Base-by-base conservation (phyloP, 2,329 filamentous ascomycete species). In the Penicillium oxalicum region DNA sequence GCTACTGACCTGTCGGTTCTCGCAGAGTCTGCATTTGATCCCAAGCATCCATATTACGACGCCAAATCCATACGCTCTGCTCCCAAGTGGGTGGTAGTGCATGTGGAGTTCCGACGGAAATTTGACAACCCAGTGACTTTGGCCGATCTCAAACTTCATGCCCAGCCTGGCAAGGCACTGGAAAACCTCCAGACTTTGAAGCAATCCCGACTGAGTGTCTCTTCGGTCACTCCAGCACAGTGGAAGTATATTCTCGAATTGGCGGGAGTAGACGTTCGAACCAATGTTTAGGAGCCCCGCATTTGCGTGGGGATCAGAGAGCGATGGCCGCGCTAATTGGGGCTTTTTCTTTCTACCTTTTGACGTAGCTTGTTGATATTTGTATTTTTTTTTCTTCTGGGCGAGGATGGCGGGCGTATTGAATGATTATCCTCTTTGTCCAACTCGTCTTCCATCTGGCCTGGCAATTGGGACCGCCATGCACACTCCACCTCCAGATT, bases 51-150 rank as follows among this genome's bases (percentile, higher is more conserved):
- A 0, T 96, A 96, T 70, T 94, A 90, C 66, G 93, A 97, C 63
- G 71, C 84, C 1, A 86, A 86, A 45, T 88, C 87, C 1, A 83
- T 80, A 56, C 74, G 79, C 46, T 75, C 80, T 2, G 80, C 84
- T 44, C 86, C 86, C 0, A 88, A 83, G 61, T 98, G 93, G 93
- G 88, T 84, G 45, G 80, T 93, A 13, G 93, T 97, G 1, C 87
- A 94, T 52, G 91, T 97, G 41, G 79, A 84, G 61, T 96, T 95
- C 66, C 82, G 86, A 49, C 83, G 82, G 65, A 96, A 95, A 69
- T 90, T 97, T 59, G 74, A 76, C 1, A 76, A 82, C 11, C 79
- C 83, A 0, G 79, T 97, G 48, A 78, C 78, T 4, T 77, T 96
- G 44, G 79, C 81, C 53, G 83, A 88, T 56, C 77, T 96, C 39